phyloP scores from a whole-genome alignment of 2,329 filamentous ascomycete species.

The Paecilomyces sp. region DNA sequence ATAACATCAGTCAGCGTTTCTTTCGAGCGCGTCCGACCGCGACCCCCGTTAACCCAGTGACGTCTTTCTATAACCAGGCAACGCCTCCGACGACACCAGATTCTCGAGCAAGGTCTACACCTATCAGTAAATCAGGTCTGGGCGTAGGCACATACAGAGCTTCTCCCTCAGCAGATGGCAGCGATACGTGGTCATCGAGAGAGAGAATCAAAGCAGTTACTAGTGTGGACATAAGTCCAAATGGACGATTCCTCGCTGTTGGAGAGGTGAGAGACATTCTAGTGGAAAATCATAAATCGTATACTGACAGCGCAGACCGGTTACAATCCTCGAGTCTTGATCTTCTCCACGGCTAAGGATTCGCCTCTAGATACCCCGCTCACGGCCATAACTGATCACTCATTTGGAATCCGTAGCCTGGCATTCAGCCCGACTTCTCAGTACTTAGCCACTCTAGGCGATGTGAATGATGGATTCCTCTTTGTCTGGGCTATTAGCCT shows the following conservation, averaged over 20 bases:
- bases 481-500: constrained; percentile 84
- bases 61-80: constrained; percentile 46
- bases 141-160: constrained; percentile 34
- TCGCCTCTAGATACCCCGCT: constrained; percentile 73
- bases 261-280: constrained; percentile 57
- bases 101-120: constrained; percentile 52
- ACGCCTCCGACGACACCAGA: constrained; percentile 52
- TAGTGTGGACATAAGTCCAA: constrained; percentile 78
- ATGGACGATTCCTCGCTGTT: constrained; percentile 81
- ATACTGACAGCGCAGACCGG: constrained; percentile 54
- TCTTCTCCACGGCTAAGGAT: constrained; percentile 75
- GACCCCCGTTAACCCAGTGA: constrained; percentile 58
- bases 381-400: constrained; percentile 81
- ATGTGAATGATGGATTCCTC: constrained; percentile 86
- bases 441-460: constrained; percentile 81
- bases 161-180: constrained; percentile 44
- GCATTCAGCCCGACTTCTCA: constrained; percentile 83
- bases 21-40: constrained; percentile 73
- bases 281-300: neutral
- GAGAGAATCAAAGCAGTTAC: constrained; percentile 93
- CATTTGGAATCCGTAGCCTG: constrained; percentile 78
- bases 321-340: constrained; percentile 81
- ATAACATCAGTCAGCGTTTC: constrained; percentile 68
- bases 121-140: constrained; percentile 42
- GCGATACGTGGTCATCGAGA: constrained; percentile 77